Evolutionary conservation across 371 early-diverging fungal species (phyloP), one percentile per base, ranked within the genome.

Genomic region (Smittium mucronatum): DNA sequence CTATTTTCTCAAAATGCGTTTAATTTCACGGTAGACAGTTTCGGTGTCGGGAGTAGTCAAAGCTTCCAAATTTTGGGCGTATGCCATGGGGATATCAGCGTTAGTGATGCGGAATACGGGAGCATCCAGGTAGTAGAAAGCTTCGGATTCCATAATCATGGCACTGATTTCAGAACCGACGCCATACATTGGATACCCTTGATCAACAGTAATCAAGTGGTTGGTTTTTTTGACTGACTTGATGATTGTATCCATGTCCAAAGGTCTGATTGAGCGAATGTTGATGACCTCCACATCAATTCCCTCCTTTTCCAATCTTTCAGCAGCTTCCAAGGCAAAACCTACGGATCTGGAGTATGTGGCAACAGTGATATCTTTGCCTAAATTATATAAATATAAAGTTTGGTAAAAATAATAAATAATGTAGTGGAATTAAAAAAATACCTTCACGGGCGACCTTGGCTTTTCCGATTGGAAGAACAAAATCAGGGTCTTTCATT

Each of bases 1-100:
- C n/a, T 47, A 47, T 21, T 47, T 47, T 47, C 21, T 47, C 47
- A 78, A 75, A 36, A 78, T 75, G 68, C 86, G 86, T 84, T 85
- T 85, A 71, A 83, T 82, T 70, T 86, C 85, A 79, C 87, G 86
- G 72, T 79, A 88, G 76, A 99, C 93, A 77, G 88, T 86, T 70
- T 91, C 88, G 36, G 85, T 82, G 72, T 88, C 89, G 68, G 99
- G 99, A 81, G 95, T 89, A 69, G 93, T 85, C 71, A 89, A 83
- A 36, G 79, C 79, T 83, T 99, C 99, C 61, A 99, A 85, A 86
- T 97, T 96, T 75, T 85, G 79, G 69, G 98, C 96, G 79, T 99
- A 99, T 63, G 99, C 99, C 76, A 94, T 99, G 68, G 99, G 99
- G 68, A 96, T 86, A 83, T 99, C 99, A 74, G 98, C 97, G 78